Conservation (phyloP, 768 basidiomycete species). For the Steccherinum ochraceum region DNA sequence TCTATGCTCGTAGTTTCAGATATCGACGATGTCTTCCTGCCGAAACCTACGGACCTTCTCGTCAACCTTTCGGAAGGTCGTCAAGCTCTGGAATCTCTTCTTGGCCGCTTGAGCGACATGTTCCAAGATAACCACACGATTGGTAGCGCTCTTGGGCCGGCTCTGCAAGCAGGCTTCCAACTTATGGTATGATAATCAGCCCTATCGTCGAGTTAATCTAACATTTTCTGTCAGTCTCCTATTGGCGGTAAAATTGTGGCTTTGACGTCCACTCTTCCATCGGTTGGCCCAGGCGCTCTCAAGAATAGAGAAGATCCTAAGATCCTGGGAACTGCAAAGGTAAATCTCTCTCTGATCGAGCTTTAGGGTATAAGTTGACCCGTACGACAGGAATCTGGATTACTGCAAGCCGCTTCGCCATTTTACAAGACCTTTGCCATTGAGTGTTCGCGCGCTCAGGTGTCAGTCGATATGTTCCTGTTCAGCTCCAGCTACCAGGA, state of each 20-base stretch:
- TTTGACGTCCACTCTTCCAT: constrained; percentile 81
- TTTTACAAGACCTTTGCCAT: constrained; percentile 99
- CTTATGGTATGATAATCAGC: constrained; percentile 84
- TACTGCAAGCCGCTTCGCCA: constrained; percentile 87
- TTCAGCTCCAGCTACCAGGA: constrained; percentile 93
- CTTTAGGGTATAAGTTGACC: not conserved
- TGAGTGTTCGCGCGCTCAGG: constrained; percentile 94
- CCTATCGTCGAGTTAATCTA: no score
- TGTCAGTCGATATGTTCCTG: constrained; percentile 99
- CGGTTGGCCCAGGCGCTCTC: constrained; percentile 81
- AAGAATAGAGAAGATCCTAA: constrained; percentile 98
- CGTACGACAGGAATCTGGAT: constrained; percentile 65
- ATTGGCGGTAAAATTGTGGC: constrained; percentile 95
- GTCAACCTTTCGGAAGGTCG: constrained; percentile 89
- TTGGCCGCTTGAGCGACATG: constrained; percentile 89
- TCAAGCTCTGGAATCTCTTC: constrained; percentile 70
- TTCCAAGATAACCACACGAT: constrained; percentile 94
- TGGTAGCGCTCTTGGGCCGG: constrained; percentile 92
- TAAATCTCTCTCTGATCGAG: constrained; percentile 19
- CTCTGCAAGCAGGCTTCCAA: constrained; percentile 93
- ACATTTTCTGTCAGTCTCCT: constrained; percentile 53
- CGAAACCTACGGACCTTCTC: constrained; percentile 93
- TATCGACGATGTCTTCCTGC: constrained; percentile 94
- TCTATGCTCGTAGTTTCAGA: constrained; percentile 97
- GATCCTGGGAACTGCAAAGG: constrained; percentile 90